A percentile compares a stretch with the other conserved stretches of the same genome.
Evolutionary conservation across 345 rosid species (phyloP).

Genomic region (Cardamine occulta): DNA sequence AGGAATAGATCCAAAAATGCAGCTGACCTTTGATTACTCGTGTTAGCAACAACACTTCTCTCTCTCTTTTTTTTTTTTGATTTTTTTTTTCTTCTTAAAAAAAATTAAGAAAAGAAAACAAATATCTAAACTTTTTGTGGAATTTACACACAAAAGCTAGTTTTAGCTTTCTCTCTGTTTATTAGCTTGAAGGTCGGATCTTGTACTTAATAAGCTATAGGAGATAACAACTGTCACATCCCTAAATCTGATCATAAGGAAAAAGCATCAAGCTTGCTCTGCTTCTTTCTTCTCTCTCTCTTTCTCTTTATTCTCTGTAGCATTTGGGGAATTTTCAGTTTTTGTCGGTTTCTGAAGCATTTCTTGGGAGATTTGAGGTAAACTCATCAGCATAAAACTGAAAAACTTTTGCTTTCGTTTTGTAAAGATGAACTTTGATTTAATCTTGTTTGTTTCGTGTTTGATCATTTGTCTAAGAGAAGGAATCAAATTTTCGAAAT

Average conservation of each 20-base stretch:
- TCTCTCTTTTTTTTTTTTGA: slow-evolving; percentile 9
- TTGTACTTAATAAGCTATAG: slow-evolving; percentile 45
- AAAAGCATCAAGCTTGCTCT: slow-evolving; percentile 44
- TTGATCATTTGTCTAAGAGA: slow-evolving; percentile 33
- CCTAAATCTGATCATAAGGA: slow-evolving; percentile 40
- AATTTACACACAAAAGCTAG: slow-evolving; percentile 37
- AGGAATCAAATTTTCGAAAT: slow-evolving; percentile 30
- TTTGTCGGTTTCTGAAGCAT: slow-evolving; percentile 45
- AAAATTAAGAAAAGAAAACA: slow-evolving; percentile 8
- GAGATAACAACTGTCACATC: slow-evolving; percentile 57
- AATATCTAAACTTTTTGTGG: slow-evolving; percentile 39
- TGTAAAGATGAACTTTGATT: background rate
- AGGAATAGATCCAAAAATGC: slow-evolving; percentile 38
- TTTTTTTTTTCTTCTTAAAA: slow-evolving; percentile 6
- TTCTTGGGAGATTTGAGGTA: slow-evolving; percentile 48
- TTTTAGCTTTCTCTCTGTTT: slow-evolving; percentile 26
- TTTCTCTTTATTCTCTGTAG: slow-evolving; percentile 6
- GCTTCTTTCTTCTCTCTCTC: slow-evolving; percentile 48
- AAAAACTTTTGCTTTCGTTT: slow-evolving; percentile 25
- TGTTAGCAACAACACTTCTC: slow-evolving; percentile 43
- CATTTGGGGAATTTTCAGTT: slow-evolving; percentile 21
- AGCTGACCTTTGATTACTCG: slow-evolving; percentile 54
- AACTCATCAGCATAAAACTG: slow-evolving; percentile 20
- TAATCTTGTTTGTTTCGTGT: slow-evolving; percentile 30
- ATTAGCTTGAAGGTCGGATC: slow-evolving; percentile 61